Percentiles rank a stretch among this genome's conserved stretches.
These are phyloP conservation scores for Debaryomyces castellii DNA, from an alignment of 805 yeast genomes.

Conservation along the genomic window DNA sequence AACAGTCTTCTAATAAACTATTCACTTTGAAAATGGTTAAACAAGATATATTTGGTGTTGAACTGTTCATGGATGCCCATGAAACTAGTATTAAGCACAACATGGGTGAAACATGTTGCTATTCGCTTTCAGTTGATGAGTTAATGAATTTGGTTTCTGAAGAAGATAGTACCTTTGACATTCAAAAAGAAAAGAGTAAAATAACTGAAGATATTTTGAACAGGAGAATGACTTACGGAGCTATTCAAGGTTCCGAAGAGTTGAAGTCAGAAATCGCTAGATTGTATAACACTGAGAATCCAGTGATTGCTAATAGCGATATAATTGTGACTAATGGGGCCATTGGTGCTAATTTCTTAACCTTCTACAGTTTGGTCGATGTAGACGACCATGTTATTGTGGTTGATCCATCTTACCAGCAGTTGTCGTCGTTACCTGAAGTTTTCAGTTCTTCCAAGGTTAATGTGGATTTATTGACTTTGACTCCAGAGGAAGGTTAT, in stretches of 20 bases:
- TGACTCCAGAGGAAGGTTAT: conserved; percentile 33
- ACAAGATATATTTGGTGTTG: conserved; percentile 49
- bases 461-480: conserved; percentile 32
- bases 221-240: conserved; percentile 42
- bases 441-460: conserved; percentile 40
- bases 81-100: conserved; percentile 41
- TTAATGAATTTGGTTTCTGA: conserved; percentile 22
- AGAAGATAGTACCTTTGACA: not conserved
- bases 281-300: conserved; percentile 23
- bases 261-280: conserved; percentile 35
- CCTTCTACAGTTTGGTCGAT: conserved; percentile 43
- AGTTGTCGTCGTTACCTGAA: conserved; percentile 46
- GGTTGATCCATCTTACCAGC: conserved; percentile 52
- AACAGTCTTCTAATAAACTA: too few species aligned
- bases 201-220: conserved; percentile 15
- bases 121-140: conserved; percentile 42
- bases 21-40: too few species aligned
- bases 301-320: conserved; percentile 26
- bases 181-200: conserved; percentile 13
- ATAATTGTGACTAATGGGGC: conserved; percentile 55
- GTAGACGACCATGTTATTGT: conserved; percentile 49
- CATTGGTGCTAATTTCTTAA: conserved; percentile 53
- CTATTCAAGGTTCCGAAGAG: conserved; percentile 45
- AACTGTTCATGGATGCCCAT: conserved; percentile 53
- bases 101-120: conserved; percentile 54